Evolutionary conservation across 441 rosid species (phyloP).

Genomic region (Erodium texanum): DNA sequence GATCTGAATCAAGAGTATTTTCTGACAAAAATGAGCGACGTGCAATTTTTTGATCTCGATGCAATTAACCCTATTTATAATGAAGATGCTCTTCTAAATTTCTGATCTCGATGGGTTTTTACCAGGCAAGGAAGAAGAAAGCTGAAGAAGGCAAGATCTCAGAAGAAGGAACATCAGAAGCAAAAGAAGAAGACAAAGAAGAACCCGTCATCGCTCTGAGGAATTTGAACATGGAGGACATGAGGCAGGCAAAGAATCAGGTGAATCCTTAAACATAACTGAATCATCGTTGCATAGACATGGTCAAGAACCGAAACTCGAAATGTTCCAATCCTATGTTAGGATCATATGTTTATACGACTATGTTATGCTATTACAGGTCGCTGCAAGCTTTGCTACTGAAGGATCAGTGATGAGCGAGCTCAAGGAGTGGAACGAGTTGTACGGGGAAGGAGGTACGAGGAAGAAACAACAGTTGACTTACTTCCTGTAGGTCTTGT

Average conservation of each 20-base stretch:
- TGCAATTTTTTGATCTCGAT: no score
- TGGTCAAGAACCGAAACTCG: no score
- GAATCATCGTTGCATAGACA: no score
- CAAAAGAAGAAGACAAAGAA: constrained; percentile 43
- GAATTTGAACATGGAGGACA: constrained; percentile 77
- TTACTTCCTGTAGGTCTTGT: constrained; percentile 67
- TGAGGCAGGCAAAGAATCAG: constrained; percentile 94
- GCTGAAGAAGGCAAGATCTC: constrained; percentile 45
- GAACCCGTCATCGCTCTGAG: constrained; percentile 53
- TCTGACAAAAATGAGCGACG: no score
- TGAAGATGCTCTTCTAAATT: no score
- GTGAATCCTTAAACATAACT: constrained; percentile 20
- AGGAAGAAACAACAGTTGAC: constrained; percentile 85
- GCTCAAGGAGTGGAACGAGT: constrained; percentile 89
- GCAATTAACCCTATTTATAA: no score
- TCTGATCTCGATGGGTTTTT: no score
- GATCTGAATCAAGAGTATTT: no score
- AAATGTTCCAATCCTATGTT: no score
- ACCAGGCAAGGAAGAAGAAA: constrained; percentile 31
- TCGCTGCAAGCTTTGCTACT: constrained; percentile 82
- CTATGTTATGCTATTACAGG: constrained; percentile 32
- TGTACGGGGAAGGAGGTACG: constrained; percentile 92
- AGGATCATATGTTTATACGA: no score
- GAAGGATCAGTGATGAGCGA: constrained; percentile 78
- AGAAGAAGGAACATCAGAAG: constrained; percentile 23